Base-by-base conservation (phyloP, 805 yeast genomes). In the Schwanniomyces sp. region DNA sequence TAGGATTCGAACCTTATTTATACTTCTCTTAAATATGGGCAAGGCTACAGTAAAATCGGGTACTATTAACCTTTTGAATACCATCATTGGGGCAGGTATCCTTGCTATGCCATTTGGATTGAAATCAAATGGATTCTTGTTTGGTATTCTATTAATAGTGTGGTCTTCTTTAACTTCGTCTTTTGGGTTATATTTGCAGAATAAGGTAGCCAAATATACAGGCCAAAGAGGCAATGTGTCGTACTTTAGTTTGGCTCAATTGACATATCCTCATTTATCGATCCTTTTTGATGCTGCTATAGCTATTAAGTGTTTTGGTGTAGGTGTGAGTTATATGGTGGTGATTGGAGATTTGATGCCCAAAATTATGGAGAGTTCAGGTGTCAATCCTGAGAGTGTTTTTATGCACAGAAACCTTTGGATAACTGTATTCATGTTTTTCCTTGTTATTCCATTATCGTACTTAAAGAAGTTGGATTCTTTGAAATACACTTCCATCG, bases 301-400 rank as follows among this genome's bases (percentile, higher is more conserved):
- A 61, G 80, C 85, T 29, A 72, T 86, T 41, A 91, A 88, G 66
- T 86, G 92, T 61, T 88, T 84, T 66, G 95, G 95, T 21, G 91
- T 85, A 14, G 85, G 85, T 2, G 71, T 88, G 11, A 78, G 85
- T 41, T 88, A 88, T 57, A 61, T 88, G 49, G 88, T 88, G 14
- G 76, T 88, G 44, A 81, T 87, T 44, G 94, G 94, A 10, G 94
- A 87, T 59, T 69, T 88, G 46, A 80, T 87, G 74, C 92, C 92
- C 5, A 72, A 80, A 16, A 74, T 81, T 30, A 63, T 77, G 62
- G 73, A 72, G 45, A 60, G 68, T 46, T 48, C 69, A 27, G 64
- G 66, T 21, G 67, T 69, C 28, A 47, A 52, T 2, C 50, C 45
- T 1, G 56, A 58, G 1, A 52, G 62, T 11, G 24, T 57, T 28